Evolutionary conservation across 768 basidiomycete species (phyloP).

Genomic region (Amanita fuliginea): DNA sequence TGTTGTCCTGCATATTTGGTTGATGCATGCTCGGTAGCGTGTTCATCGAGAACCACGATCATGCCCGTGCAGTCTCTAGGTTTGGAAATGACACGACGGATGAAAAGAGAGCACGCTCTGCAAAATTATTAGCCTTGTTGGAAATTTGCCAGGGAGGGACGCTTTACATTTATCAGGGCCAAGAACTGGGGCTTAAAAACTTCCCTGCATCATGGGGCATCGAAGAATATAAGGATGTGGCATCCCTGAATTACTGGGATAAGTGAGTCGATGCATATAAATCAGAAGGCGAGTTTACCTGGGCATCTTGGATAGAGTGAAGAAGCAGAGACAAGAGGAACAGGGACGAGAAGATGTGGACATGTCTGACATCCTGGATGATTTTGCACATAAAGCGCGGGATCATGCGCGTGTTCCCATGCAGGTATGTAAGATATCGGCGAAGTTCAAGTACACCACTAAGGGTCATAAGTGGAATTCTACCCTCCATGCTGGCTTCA

Average conservation of each 20-base stretch:
- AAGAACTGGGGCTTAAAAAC: constrained; percentile 62
- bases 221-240: constrained; percentile 66
- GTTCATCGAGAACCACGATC: constrained; percentile 66
- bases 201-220: constrained; percentile 54
- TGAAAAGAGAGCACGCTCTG: constrained; percentile 44
- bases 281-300: neutral
- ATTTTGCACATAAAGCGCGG: constrained; percentile 50
- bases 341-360: constrained; percentile 32
- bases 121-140: constrained; percentile 54
- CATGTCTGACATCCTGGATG: constrained; percentile 50
- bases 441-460: neutral
- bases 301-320: constrained; percentile 20
- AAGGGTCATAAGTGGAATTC: constrained; percentile 39
- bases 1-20: constrained; percentile 4
- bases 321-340: constrained; percentile 24
- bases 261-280: constrained; percentile 26
- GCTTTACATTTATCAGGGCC: constrained; percentile 64
- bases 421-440: constrained; percentile 30
- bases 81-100: constrained; percentile 48
- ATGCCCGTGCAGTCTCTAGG: constrained; percentile 50
- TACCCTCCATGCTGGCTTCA: constrained; percentile 49
- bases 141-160: constrained; percentile 56
- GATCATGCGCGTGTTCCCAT: constrained; percentile 66
- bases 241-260: constrained; percentile 47
- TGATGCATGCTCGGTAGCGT: constrained; percentile 21